Evolutionary conservation across 192 early-diverging fungal genomes (phyloP), one percentile per base, ranked within the genome.

Genomic region (Coemansia sp.): DNA sequence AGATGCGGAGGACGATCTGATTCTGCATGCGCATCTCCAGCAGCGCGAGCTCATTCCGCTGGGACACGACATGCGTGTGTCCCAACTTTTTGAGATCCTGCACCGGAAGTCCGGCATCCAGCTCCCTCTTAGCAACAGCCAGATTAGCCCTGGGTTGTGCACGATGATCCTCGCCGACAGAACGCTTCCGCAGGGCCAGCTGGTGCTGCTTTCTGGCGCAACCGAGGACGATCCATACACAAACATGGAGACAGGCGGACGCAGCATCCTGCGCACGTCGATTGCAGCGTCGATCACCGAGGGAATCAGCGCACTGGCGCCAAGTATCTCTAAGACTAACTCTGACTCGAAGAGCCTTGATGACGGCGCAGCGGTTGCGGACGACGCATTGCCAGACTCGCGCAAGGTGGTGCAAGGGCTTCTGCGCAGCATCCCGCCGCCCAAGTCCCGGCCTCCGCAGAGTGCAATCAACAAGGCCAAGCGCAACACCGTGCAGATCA

Each of bases 401-500:
- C 80, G 80, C 62, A 51, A 67, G 63, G 80, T 77, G 12, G 80
- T 83, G 22, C 74, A 83, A 60, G 72, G 72, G 4, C 65, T 83
- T 2, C 66, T 83, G 37, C 80, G 80, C 58, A 73, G 69, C 67
- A 83, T 83, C 48, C 80, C 63, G 60, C 74, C 68, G 41, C 80
- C 80, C 13, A 68, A 65, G 54, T 71, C 80, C 17, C 74, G 69
- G 12, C 80, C 80, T 20, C 63, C 80, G 41, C 65, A 65, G 38
- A 83, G 68, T 43, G 80, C 75, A 11, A 70, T 83, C 60, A 71
- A 64, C 69, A 64, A 72, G 16, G 80, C 75, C 46, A 83, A 83
- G 72, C 74, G 75, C 71, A 77, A 83, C 68, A 81, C 79, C 2
- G 56, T 81, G 59, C 79, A 81, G 67, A 44, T 81, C 6, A 67